Evolutionary conservation across 495 filamentous ascomycete species (phyloP), one percentile per base, ranked within the genome.

Genomic region (Sordaria brevicollis): DNA sequence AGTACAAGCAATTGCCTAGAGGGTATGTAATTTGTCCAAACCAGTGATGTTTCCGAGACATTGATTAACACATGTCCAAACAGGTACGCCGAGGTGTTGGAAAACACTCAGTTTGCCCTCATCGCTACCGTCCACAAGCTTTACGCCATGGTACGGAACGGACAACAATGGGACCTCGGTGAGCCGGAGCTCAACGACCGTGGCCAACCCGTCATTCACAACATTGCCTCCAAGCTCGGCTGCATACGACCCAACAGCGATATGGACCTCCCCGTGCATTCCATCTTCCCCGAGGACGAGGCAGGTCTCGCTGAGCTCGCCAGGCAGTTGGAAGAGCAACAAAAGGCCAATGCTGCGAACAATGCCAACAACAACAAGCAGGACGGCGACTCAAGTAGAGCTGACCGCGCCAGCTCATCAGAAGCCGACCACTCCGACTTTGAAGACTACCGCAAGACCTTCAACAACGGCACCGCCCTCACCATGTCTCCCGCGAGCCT

Each of bases 41-140:
- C 25, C 11, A 62, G 25, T 31, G 2, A 25, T 62, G 49, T 62
- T 62, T 8, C 13, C 15, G 25, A 31, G 25, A 68, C 70, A 80
- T 77, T 74, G 78, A 73, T 25, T 37, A 35, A 37, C 31, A 11
- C 65, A 5, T 37, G 7, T 39, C 19, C 19, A 49, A 29, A 70
- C 65, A 86, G 84, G 62, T 87, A 87, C 68, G 86, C 86, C 43
- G 86, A 87, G 74, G 85, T 87, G 65, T 71, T 87, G 5, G 86
- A 87, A 68, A 87, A 87, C 71, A 86, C 84, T 2, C 85, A 87
- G 72, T 87, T 85, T 71, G 85, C 82, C 36, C 77, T 87, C 65
- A 83, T 86, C 38, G 82, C 84, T 25, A 87, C 86, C 19, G 84
- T 87, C 1, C 85, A 86, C 73, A 87, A 87, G 75, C 81, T 87